Evolutionary conservation across 371 early-diverging fungal species (phyloP), one percentile per base, ranked within the genome.

Genomic region (Entomophthora muscae): DNA sequence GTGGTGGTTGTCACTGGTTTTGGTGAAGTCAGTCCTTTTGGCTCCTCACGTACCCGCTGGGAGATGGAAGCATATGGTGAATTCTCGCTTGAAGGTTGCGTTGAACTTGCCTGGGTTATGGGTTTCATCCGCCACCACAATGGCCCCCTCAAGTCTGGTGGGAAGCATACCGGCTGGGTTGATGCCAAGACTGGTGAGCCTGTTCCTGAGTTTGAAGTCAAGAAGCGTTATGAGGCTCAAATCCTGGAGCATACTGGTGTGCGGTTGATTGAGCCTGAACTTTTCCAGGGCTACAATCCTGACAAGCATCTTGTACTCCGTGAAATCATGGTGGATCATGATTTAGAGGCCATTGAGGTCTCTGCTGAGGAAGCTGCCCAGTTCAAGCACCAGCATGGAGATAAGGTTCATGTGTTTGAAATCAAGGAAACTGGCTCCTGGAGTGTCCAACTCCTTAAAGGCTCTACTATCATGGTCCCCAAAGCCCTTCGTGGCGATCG

Each of bases 81-180:
- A 71, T 89, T 94, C 77, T 93, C 94, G 53, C 80, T 94, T 33
- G 93, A 93, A 63, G 96, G 94, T n/a, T 92, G 93, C 71, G 91
- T 95, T 68, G 95, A 95, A 76, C 83, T 95, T 83, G 93, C 96
- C 32, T 93, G 96, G 93, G 86, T 93, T 69, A 94, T 94, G 96
- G 94, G 94, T 66, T 84, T 78, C 70, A 90, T 95, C 73, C 88
- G 84, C 74, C 91, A 91, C 72, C 85, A 85, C 72, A 83, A 86
- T 66, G 94, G 93, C 32, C 84, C 83, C 52, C 79, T 93, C 68
- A 90, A 90, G 79, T 81, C 79, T 71, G 85, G 84, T 55, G 65
- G 75, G 28, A 76, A 77, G 72, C 92, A 93, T 79, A 79, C 89
- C 72, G 96, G 96, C 24, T 95, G 96, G 96, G 82, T 95, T 27